These are phyloP conservation scores for Xylaria sp. DNA, from an alignment of 2,329 filamentous ascomycete species.

Conservation along the genomic window DNA sequence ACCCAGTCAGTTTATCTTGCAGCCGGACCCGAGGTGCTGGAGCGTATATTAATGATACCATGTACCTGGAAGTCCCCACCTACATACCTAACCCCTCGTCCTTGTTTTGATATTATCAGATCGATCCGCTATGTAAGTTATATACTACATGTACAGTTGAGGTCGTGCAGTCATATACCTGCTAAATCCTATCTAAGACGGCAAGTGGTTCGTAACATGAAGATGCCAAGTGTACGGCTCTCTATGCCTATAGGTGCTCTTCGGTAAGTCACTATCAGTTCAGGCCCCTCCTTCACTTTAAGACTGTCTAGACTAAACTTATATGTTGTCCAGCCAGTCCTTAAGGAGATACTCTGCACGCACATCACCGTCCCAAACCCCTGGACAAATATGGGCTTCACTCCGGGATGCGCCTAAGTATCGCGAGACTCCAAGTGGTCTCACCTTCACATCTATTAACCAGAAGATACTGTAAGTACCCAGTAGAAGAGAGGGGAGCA, in stretches of 20 bases:
- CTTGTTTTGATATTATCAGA: neutral
- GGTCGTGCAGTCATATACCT: neutral
- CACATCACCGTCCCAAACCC: neutral
- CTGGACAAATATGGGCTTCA: neutral
- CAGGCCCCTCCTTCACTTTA: neutral
- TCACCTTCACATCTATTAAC: constrained; percentile 21
- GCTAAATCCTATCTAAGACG: neutral
- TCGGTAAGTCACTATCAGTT: constrained; percentile 14
- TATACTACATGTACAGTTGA: neutral
- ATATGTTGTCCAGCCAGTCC: constrained; percentile 18
- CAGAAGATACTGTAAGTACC: constrained; percentile 33
- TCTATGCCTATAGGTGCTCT: neutral
- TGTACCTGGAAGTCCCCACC: neutral
- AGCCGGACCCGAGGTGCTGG: too few relatives aligned
- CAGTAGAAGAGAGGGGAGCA: neutral
- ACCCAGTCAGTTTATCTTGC: neutral
- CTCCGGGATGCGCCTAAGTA: neutral
- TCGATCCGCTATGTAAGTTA: neutral
- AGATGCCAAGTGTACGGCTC: constrained; percentile 5
- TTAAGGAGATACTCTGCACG: constrained; percentile 11
- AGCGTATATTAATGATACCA: too few relatives aligned
- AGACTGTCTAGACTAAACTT: neutral
- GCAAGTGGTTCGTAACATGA: constrained; percentile 1
- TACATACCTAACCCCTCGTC: neutral
- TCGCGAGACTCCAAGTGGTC: constrained; percentile 7